A percentile compares a stretch with the other conserved stretches of the same genome.
phyloP scores from a whole-genome alignment of 2,329 filamentous ascomycete species.

The Alternaria tenuissima region DNA sequence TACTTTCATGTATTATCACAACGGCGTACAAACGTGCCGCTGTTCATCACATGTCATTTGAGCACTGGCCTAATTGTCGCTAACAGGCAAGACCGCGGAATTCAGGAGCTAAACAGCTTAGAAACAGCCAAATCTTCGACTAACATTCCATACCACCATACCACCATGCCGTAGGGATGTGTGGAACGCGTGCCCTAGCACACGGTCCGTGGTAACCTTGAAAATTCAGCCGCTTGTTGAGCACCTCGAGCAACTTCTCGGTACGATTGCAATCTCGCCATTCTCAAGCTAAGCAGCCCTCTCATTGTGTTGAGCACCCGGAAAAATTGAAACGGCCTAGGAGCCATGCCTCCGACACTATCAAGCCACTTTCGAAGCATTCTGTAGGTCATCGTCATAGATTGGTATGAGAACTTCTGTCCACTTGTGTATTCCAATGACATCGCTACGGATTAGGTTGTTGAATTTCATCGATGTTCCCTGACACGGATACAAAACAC shows the following conservation, averaged over 20 bases:
- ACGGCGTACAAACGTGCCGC: not conserved
- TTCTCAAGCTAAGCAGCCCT: not conserved
- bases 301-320: not conserved
- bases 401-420: not conserved
- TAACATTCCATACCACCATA: not conserved
- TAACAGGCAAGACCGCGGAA: constrained; percentile 2
- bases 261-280: not conserved
- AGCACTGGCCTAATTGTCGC: not conserved
- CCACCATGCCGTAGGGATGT: not conserved
- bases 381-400: not conserved
- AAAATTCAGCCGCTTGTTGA: not conserved
- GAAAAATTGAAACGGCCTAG: constrained; percentile 6
- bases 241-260: not conserved
- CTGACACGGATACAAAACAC: constrained; percentile 1
- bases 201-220: not conserved
- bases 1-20: not conserved
- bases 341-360: constrained; percentile 6
- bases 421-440: not conserved
- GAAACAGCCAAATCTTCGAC: constrained; percentile 5
- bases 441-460: not conserved
- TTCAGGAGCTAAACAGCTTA: not conserved
- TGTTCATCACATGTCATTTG: constrained; percentile 3
- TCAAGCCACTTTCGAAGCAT: constrained; percentile 12
- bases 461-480: not conserved
- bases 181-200: not conserved